Evolutionary conservation across 1,284 basidiomycete genomes (phyloP).

Genomic region (Cryptococcus hybrid): DNA sequence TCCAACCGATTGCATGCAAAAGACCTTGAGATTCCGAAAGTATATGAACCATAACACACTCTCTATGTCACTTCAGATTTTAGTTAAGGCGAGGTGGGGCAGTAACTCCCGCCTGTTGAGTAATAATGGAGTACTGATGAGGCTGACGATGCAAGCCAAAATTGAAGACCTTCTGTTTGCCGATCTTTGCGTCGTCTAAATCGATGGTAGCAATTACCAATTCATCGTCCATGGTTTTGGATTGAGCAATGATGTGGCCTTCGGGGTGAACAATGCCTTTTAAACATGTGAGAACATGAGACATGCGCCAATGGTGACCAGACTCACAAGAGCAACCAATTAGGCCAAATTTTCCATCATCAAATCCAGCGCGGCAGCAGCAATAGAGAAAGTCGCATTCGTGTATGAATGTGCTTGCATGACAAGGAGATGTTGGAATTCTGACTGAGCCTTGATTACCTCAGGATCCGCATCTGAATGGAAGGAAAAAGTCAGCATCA

Average conservation of each 20-base stretch:
- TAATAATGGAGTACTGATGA: not conserved
- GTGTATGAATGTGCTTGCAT: too few species aligned
- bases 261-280: conserved; percentile 21
- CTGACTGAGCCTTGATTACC: too few species aligned
- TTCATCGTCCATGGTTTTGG: conserved; percentile 23
- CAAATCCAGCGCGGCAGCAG: not conserved
- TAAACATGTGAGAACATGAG: too few species aligned
- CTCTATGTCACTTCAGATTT: too few species aligned
- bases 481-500: too few species aligned
- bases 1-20: too few species aligned
- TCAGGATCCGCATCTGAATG: too few species aligned
- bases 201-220: conserved; percentile 24
- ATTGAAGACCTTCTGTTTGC: conserved; percentile 15
- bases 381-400: not conserved
- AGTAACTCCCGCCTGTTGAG: conserved; percentile 1
- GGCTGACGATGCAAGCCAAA: conserved; percentile 3
- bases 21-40: too few species aligned
- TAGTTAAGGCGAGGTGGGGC: not conserved
- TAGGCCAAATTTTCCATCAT: conserved; percentile 1
- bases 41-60: too few species aligned
- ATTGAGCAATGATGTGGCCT: conserved; percentile 23
- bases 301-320: not conserved
- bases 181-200: conserved; percentile 18
- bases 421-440: too few species aligned
- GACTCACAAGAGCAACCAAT: conserved; percentile 1